phyloP scores from a whole-genome alignment of 2,329 filamentous ascomycete genomes.

The Verticillium longisporum region DNA sequence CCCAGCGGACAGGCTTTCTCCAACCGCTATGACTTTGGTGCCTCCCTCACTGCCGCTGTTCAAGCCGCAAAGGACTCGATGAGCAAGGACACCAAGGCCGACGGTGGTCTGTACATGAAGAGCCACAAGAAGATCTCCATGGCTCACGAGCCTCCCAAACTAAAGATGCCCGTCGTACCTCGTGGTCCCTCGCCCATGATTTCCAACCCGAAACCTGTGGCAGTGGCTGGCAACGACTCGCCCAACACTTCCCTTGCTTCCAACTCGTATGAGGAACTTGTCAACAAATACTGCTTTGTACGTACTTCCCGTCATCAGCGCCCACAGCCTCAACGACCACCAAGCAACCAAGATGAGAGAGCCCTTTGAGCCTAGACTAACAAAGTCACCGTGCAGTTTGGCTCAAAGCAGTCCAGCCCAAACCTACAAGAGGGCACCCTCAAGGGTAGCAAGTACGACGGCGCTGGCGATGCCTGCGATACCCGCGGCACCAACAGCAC shows the following conservation, averaged over 20 bases:
- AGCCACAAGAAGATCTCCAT: conserved; percentile 30
- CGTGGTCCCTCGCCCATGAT: conserved; percentile 7
- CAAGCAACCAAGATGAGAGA: conserved; percentile 15
- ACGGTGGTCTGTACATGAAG: conserved; percentile 53
- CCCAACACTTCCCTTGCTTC: conserved; percentile 61
- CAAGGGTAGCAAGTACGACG: conserved; percentile 34
- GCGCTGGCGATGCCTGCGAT: conserved; percentile 27
- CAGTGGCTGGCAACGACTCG: conserved; percentile 37
- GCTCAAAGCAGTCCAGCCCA: conserved; percentile 50
- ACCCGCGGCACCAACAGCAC: conserved; percentile 25
- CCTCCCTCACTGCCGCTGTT: conserved; percentile 80
- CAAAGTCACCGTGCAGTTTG: conserved; percentile 42
- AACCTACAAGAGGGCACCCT: conserved; percentile 41
- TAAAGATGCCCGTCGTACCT: conserved; percentile 8
- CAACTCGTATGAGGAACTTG: conserved; percentile 89
- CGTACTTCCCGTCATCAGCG: conserved; percentile 50
- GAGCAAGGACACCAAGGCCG: conserved; percentile 41
- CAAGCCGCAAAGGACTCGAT: conserved; percentile 62
- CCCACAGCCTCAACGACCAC: conserved; percentile 7
- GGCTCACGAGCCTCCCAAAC: not conserved
- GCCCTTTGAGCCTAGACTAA: conserved; percentile 29
- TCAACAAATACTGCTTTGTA: conserved; percentile 99
- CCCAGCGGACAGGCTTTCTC: conserved; percentile 72
- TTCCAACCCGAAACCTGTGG: not conserved
- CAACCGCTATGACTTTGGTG: conserved; percentile 91